These are phyloP conservation scores for Blumeria graminis DNA, from an alignment of 2,329 filamentous ascomycete genomes.

Conservation along the genomic window DNA sequence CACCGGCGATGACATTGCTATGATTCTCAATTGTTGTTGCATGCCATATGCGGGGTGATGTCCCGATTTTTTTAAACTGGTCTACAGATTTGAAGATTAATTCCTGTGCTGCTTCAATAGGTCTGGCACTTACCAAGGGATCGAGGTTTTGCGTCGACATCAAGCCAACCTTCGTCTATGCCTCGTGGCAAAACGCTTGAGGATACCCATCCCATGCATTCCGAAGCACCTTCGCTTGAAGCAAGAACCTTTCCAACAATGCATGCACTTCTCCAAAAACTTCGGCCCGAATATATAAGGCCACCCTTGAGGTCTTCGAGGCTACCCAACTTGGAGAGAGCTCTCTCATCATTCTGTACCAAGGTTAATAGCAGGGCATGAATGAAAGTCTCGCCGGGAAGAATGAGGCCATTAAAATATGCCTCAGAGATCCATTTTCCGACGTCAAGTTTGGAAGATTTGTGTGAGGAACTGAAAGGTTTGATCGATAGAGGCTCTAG, in stretches of 20 bases:
- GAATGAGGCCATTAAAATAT: constrained; percentile 38
- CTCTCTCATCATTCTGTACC: constrained; percentile 37
- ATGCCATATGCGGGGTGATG: constrained; percentile 35
- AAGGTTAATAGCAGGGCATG: constrained; percentile 43
- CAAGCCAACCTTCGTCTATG: constrained; percentile 30
- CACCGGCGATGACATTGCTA: constrained; percentile 33
- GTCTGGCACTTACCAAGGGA: too few relatives aligned
- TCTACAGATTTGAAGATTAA: too few relatives aligned
- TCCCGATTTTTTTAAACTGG: constrained; percentile 18
- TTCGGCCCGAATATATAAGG: constrained; percentile 37
- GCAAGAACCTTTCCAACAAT: constrained; percentile 40
- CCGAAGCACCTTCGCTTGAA: constrained; percentile 33
- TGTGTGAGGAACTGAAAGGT: not conserved
- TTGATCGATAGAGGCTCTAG: not conserved
- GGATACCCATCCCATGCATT: constrained; percentile 46
- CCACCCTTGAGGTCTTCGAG: constrained; percentile 39
- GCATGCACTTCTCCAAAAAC: constrained; percentile 45
- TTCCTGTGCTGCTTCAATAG: too few relatives aligned
- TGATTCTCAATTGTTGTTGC: constrained; percentile 34
- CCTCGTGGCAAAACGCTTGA: constrained; percentile 30
- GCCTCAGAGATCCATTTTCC: constrained; percentile 44
- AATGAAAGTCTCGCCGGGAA: constrained; percentile 36
- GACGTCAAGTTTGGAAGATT: not conserved
- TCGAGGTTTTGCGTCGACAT: constrained; percentile 27
- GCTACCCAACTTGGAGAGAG: constrained; percentile 31